These are phyloP conservation scores for Lactuca sativa DNA, from an alignment of 129 eudicot genomes.

Conservation along the genomic window DNA sequence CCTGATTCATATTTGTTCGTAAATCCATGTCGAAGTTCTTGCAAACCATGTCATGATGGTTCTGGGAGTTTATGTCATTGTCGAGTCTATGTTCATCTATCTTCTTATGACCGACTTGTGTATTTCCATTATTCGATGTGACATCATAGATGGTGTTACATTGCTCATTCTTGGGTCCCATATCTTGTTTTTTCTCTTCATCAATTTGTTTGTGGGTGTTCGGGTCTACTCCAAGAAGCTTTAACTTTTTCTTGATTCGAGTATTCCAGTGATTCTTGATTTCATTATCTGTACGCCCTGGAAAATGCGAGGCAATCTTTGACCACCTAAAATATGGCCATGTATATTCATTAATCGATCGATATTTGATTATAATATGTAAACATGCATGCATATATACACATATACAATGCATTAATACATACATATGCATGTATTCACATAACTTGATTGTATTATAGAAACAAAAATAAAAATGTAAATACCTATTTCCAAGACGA, in stretches of 20 bases:
- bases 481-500: conserved; percentile 81
- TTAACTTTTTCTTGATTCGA: conserved; percentile 73
- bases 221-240: conserved; percentile 53
- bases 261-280: conserved; percentile 83
- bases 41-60: conserved; percentile 7
- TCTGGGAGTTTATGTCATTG: conserved; percentile 7
- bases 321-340: conserved; percentile 55
- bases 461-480: neutral
- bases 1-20: conserved; percentile 40
- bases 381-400: neutral
- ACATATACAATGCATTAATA: neutral
- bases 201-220: conserved; percentile 43
- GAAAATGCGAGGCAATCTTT: conserved; percentile 77
- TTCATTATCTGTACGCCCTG: conserved; percentile 84
- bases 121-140: conserved; percentile 21
- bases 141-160: neutral
- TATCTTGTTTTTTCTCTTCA: conserved; percentile 30
- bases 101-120: conserved; percentile 12
- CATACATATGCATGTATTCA: neutral
- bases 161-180: conserved; percentile 20
- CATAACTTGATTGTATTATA: neutral
- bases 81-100: conserved; percentile 5
- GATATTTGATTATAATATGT: too few relatives aligned
- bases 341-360: neutral
- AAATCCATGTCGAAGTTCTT: conserved; percentile 28